phyloP scores from a whole-genome alignment of 2,329 filamentous ascomycete genomes.

The Verticillium nubilum region DNA sequence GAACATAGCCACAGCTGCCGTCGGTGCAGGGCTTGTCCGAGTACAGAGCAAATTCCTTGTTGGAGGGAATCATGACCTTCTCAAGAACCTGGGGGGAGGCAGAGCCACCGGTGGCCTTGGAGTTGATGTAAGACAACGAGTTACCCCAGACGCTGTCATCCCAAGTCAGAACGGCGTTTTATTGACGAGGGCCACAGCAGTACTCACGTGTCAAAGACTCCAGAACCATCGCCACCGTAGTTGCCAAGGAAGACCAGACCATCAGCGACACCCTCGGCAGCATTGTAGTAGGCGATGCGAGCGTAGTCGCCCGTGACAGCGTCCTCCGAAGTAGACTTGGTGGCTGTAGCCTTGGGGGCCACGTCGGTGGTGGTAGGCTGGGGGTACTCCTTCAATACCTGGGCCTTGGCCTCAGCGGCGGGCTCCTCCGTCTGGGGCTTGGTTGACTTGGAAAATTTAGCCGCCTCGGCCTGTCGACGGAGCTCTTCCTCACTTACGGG shows the following conservation, averaged over 20 bases:
- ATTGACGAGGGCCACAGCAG: background rate
- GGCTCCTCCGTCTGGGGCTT: constrained; percentile 7
- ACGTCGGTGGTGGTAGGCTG: constrained; percentile 6
- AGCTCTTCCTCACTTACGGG: background rate
- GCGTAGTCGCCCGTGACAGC: constrained; percentile 26
- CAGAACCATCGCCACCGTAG: constrained; percentile 36
- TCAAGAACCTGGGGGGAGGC: constrained; percentile 32
- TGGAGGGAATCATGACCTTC: constrained; percentile 32
- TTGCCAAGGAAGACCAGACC: constrained; percentile 45
- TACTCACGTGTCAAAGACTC: constrained; percentile 37
- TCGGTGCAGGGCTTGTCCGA: constrained; percentile 35
- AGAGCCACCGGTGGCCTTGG: constrained; percentile 32
- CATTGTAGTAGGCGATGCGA: constrained; percentile 40
- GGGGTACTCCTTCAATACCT: constrained; percentile 6
- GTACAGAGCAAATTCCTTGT: constrained; percentile 40
- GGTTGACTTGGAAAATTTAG: background rate
- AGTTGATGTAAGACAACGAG: constrained; percentile 39
- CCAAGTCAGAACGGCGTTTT: background rate
- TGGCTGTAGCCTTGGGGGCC: constrained; percentile 4
- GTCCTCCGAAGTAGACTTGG: constrained; percentile 3
- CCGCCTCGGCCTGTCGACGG: background rate
- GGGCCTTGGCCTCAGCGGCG: constrained; percentile 6
- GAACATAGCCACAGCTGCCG: constrained; percentile 36
- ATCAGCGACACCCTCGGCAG: constrained; percentile 29
- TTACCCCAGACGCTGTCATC: constrained; percentile 33